phyloP scores from a whole-genome alignment of 805 yeast species.

The Hanseniaspora occidentalis region DNA sequence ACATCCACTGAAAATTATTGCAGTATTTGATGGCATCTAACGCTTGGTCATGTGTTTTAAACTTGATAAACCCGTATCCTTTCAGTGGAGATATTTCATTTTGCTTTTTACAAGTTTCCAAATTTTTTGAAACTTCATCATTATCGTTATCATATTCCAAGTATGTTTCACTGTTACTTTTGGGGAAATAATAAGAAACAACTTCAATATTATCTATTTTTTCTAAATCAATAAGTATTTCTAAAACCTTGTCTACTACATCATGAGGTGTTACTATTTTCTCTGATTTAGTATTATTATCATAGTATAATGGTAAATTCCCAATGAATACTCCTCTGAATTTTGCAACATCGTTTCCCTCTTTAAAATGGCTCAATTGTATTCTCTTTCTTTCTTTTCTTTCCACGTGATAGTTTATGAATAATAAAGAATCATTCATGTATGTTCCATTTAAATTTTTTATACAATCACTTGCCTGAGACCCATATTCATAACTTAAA shows the following conservation, averaged over 20 bases:
- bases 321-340: conserved; percentile 44
- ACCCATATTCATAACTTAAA: conserved; percentile 44
- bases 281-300: conserved; percentile 25
- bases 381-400: conserved; percentile 42
- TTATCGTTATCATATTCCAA: conserved; percentile 1
- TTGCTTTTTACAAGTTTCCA: conserved; percentile 7
- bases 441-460: conserved; percentile 35
- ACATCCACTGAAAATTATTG: conserved; percentile 29
- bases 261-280: conserved; percentile 20
- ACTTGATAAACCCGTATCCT: conserved; percentile 45
- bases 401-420: conserved; percentile 53
- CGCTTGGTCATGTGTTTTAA: conserved; percentile 35
- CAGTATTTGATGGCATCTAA: conserved; percentile 36
- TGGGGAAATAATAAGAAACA: conserved; percentile 21
- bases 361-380: conserved; percentile 24
- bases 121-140: conserved; percentile 4
- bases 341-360: conserved; percentile 33
- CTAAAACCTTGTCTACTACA: conserved; percentile 31
- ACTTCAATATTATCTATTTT: conserved; percentile 10
- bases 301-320: conserved; percentile 32
- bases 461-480: conserved; percentile 53
- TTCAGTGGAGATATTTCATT: conserved; percentile 16
- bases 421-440: conserved; percentile 23
- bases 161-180: conserved; percentile 8
- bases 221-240: conserved; percentile 32